A percentile compares a stretch with the other conserved stretches of the same genome.
Evolutionary conservation across 2,329 filamentous ascomycete genomes (phyloP).

Genomic region (Fragosphaeria purpurea): DNA sequence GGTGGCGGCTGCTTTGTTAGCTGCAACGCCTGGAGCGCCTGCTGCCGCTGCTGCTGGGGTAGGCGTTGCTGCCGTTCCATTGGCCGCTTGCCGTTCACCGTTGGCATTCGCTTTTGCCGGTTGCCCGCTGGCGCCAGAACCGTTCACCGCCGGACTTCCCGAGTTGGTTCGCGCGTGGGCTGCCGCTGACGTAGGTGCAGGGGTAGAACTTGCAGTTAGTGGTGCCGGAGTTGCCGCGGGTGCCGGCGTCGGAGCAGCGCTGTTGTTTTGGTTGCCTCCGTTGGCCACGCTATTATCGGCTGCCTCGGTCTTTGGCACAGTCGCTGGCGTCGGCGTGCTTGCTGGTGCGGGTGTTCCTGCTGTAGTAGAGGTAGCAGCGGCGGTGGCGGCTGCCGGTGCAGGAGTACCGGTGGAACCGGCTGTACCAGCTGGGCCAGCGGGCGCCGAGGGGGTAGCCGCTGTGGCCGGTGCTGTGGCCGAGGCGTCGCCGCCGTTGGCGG

Average conservation of each 20-base stretch:
- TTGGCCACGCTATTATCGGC: slow-evolving; percentile 12
- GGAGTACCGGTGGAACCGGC: not conserved
- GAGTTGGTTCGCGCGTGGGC: slow-evolving; percentile 11
- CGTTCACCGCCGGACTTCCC: slow-evolving; percentile 8
- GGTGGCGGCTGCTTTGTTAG: slow-evolving; percentile 5
- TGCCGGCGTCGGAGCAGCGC: not conserved
- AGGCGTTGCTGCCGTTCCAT: no score
- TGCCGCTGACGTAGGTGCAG: slow-evolving; percentile 12
- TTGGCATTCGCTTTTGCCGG: no score
- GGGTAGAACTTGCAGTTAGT: slow-evolving; percentile 4
- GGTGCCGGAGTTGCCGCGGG: slow-evolving; percentile 5
- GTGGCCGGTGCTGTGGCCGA: not conserved
- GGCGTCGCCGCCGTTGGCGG: slow-evolving; percentile 2
- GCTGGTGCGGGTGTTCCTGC: not conserved
- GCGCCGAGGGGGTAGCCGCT: not conserved
- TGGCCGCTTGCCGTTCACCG: no score
- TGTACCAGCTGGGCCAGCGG: not conserved
- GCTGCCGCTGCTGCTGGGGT: slow-evolving; percentile 13
- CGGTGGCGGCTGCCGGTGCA: not conserved
- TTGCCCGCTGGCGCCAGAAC: slow-evolving; percentile 16
- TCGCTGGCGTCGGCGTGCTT: slow-evolving; percentile 6
- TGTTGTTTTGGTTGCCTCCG: slow-evolving; percentile 10
- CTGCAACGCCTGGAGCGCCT: slow-evolving; percentile 14
- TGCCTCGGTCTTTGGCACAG: not conserved
- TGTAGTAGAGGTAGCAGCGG: not conserved